Evolutionary conservation across 768 basidiomycete species (phyloP).

Genomic region (Boletus pseudopeckii): DNA sequence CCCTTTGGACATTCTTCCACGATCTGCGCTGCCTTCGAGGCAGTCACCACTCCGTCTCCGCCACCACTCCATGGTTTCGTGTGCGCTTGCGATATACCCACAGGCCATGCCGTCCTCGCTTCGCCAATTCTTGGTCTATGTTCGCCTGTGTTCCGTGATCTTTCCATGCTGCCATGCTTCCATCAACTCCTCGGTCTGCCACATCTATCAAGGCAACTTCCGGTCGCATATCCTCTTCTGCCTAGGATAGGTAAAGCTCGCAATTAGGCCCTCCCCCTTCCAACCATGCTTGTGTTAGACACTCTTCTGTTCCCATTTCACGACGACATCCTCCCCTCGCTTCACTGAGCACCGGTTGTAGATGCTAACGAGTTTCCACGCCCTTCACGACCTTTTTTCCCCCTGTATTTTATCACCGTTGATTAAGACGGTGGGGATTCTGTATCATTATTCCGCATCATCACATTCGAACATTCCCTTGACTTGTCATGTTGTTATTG

Average conservation of each 20-base stretch:
- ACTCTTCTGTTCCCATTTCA: constrained; percentile 5
- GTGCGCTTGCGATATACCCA: constrained; percentile 21
- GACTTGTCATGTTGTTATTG: constrained; percentile 21
- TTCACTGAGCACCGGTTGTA: constrained; percentile 9
- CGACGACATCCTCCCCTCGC: constrained; percentile 1
- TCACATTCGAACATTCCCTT: constrained; percentile 23
- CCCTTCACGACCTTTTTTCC: constrained; percentile 22
- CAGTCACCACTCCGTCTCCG: constrained; percentile 13
- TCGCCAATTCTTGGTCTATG: constrained; percentile 18
- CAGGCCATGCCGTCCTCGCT: constrained; percentile 17
- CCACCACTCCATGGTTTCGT: constrained; percentile 8
- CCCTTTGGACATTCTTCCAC: constrained; percentile 25
- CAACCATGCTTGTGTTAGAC: constrained; percentile 4
- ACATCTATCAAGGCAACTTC: constrained; percentile 14
- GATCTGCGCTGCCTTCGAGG: constrained; percentile 15
- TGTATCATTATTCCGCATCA: constrained; percentile 38
- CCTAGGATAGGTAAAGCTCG: neutral
- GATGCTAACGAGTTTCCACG: constrained; percentile 28
- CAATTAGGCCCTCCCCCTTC: neutral
- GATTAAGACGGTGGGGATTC: constrained; percentile 17
- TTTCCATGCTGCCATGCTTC: constrained; percentile 23
- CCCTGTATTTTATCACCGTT: constrained; percentile 31
- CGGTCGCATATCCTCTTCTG: constrained; percentile 6
- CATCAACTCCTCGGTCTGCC: constrained; percentile 24
- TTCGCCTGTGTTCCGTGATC: constrained; percentile 15